A percentile compares a stretch with the other conserved stretches of the same genome.
Evolutionary conservation across 257 asterid species (phyloP).

Genomic region (Nicotiana obtusifolia): DNA sequence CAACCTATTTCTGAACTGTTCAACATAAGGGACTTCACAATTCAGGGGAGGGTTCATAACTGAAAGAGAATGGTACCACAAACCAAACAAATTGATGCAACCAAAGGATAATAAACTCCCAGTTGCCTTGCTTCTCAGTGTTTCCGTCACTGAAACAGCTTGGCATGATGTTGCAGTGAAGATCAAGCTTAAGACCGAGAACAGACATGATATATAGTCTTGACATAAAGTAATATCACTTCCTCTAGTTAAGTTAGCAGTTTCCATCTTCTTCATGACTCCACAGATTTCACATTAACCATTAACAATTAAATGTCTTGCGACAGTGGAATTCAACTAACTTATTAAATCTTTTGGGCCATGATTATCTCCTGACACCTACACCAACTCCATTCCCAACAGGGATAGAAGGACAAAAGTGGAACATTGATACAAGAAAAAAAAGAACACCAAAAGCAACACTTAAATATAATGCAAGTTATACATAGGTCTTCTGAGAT

Average conservation of each 20-base stretch:
- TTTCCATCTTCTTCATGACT: neutral
- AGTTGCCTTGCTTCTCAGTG: neutral
- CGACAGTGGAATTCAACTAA: neutral
- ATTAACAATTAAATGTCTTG: neutral
- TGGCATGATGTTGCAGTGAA: neutral
- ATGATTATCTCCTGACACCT: neutral
- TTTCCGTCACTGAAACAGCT: neutral
- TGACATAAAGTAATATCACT: neutral
- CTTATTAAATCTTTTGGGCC: neutral
- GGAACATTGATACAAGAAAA: neutral
- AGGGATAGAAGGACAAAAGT: neutral
- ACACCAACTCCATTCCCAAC: neutral
- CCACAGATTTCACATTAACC: neutral
- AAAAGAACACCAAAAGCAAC: neutral
- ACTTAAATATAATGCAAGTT: neutral
- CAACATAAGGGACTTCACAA: neutral
- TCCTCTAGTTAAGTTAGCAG: neutral
- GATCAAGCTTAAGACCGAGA: neutral
- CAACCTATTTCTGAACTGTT: neutral
- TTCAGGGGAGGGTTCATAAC: neutral
- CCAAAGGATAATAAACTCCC: neutral
- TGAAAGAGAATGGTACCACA: neutral
- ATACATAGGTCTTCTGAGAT: neutral
- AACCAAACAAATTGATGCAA: neutral
- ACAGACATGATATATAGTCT: neutral